Conservation (phyloP, 2,329 filamentous ascomycete genomes). For the Trichoderma harzianum region DNA sequence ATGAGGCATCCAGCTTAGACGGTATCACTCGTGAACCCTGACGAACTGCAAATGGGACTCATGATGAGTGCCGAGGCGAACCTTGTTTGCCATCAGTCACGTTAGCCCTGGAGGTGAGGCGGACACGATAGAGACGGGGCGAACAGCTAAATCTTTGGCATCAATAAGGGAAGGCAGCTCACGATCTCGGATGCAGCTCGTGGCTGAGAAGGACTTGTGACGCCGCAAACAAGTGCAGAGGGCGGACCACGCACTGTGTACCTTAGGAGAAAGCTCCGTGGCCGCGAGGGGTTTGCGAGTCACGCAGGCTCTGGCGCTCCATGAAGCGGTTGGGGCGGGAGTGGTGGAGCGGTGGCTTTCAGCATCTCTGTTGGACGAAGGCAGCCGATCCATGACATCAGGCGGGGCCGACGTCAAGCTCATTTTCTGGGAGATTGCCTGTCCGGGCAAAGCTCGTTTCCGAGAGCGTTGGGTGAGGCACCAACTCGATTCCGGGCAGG, state of each 20-base stretch:
- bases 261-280: background rate
- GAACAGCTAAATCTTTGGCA: conserved; percentile 12
- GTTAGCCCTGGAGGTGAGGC: background rate
- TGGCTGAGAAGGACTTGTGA: conserved; percentile 3
- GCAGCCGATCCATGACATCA: conserved; percentile 36
- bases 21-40: background rate
- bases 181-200: conserved; percentile 12
- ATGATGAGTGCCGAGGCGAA: background rate
- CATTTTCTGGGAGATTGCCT: conserved; percentile 22
- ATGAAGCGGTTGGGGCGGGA: conserved; percentile 18
- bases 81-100: background rate
- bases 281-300: conserved; percentile 13
- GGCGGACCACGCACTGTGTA: background rate
- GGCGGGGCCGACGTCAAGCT: conserved; percentile 22
- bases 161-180: conserved; percentile 1
- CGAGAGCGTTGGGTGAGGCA: background rate
- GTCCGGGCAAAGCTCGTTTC: conserved; percentile 19
- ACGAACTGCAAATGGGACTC: background rate
- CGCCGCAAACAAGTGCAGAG: background rate
- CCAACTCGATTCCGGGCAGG: background rate
- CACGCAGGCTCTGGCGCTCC: background rate
- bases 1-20: background rate
- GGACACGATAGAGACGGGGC: conserved; percentile 2
- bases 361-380: conserved; percentile 7
- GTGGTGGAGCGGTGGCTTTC: conserved; percentile 7